Base-by-base conservation (phyloP, 75 land plant genomes). In the Adiantum capillusveneris region DNA sequence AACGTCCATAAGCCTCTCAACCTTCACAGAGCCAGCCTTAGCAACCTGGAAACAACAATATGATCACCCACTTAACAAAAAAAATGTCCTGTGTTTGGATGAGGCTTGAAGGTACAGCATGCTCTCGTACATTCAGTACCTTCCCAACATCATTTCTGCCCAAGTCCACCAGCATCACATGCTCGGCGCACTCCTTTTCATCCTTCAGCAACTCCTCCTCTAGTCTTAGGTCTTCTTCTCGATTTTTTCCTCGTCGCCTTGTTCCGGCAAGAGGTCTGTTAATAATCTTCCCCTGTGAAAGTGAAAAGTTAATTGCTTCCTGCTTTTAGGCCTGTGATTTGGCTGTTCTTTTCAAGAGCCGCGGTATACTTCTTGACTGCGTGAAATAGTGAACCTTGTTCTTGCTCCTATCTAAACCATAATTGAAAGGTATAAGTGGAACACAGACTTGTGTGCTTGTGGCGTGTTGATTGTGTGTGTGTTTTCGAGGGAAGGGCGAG, bases 111-210 rank as follows among this genome's bases (percentile, higher is more conserved):
- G n/a, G n/a, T n/a, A n/a, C 9, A 9, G 3, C 37, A 34, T 34
- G 37, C 9, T 34, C 7, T 34, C 37, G 7, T 9, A 34, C 37
- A 3, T 34, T 26, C 17, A 6, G 36, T 73, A 93, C 98, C 90
- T 80, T 94, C 45, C 98, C 98, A 63, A 94, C 98, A 70, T 94
- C 98, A 67, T 94, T 94, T 20, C 98, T 77, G 9, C 98, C 98
- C 49, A 94, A 66, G 70, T 94, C 98, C 29, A 94, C 98, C 1
- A 94, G 82, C 98, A 94, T 94, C 53, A 94, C 93, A 69, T 94
- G 98, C 57, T 94, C 98, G 12, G 98, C 90, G 63, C 87, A 81
- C 50, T 94, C 96, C 67, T 94, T 94, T 74, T 86, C 96, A 70
- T 94, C 98, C 42, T 63, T 77, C 44, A 83, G 62, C 39, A 94